Evolutionary conservation across 192 early-diverging fungal genomes (phyloP).

Genomic region (Kickxella alabastrina): DNA sequence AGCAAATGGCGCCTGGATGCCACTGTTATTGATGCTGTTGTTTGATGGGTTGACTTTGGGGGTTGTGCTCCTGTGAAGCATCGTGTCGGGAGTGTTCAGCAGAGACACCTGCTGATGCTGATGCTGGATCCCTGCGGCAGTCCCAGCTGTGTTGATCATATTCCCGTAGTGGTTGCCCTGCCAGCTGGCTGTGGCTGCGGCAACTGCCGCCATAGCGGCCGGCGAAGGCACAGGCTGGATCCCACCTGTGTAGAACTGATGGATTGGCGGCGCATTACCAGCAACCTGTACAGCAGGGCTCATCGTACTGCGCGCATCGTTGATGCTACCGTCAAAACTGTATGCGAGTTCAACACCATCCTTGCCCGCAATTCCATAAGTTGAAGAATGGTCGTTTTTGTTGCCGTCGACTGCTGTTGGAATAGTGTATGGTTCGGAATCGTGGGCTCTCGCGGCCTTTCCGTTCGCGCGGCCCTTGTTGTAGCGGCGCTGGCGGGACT

Average conservation of each 20-base stretch:
- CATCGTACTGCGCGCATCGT: not conserved
- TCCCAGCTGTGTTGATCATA: not conserved
- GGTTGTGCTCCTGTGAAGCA: constrained; percentile 29
- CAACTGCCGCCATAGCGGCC: constrained; percentile 11
- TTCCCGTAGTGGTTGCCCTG: constrained; percentile 6
- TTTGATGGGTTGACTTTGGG: constrained; percentile 23
- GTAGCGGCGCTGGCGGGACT: constrained; percentile 49
- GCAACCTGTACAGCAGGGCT: too few relatives aligned
- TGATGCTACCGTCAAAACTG: not conserved
- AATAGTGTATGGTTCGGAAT: constrained; percentile 1
- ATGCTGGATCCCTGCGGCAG: not conserved
- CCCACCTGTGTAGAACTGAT: constrained; percentile 9
- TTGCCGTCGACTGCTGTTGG: not conserved
- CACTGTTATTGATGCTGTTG: constrained; percentile 7
- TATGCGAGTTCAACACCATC: not conserved
- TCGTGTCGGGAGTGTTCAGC: constrained; percentile 4
- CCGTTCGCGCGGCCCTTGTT: constrained; percentile 18
- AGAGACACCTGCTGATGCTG: constrained; percentile 4
- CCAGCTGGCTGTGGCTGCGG: constrained; percentile 1
- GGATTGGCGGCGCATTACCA: not conserved
- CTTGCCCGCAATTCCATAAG: not conserved
- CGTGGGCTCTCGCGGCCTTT: not conserved
- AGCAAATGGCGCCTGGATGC: constrained; percentile 7
- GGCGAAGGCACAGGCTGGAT: constrained; percentile 1
- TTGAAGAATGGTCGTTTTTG: not conserved